Base-by-base conservation (phyloP, 768 basidiomycete species). In the Thelephora ganbajun region DNA sequence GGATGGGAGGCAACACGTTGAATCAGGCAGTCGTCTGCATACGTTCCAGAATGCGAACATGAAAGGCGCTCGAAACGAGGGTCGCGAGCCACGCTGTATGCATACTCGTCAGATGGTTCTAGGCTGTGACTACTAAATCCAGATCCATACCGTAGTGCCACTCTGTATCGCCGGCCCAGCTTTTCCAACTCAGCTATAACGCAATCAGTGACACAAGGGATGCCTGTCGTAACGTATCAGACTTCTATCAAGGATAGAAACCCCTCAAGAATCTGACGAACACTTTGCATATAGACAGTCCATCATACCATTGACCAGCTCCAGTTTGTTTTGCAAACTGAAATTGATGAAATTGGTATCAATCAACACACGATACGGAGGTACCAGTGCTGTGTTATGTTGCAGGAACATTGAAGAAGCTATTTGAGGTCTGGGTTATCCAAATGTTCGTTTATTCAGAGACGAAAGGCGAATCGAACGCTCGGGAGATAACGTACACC, bases 291-390 rank as follows among this genome's bases (percentile, higher is more conserved):
- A 96, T 13, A 98, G 70, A 58, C 91, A 94, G 59, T 99, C 96
- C 96, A 99, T 98, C 96, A 99, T 97, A n/a, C 88, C 92, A 57
- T 83, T 80, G 18, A 97, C 72, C 47, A 98, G 74, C 63, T 99
- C 96, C 54, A 99, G 68, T 63, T 97, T 96, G 65, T 98, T 99
- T 68, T 99, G 96, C 44, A 99, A 73, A 54, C 84, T 89, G 62
- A 98, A 94, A 61, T 98, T 98, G 73, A 99, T 99, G 56, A 99
- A 98, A 63, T 99, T 99, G 61, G 96, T 99, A 65, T 99, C 96
- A 51, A 99, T 90, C 35, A 99, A 77, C 22, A 99, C 89, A 16
- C 94, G 80, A 61, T 98, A 99, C 2, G 96, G 96, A 0, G 96
- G 96, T 0, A 89, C 93, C 43, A 99, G 84, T 16, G 96, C 84